Evolutionary conservation across 345 rosid species (phyloP), one percentile per base, ranked within the genome.

Genomic region (Populus euphratica): DNA sequence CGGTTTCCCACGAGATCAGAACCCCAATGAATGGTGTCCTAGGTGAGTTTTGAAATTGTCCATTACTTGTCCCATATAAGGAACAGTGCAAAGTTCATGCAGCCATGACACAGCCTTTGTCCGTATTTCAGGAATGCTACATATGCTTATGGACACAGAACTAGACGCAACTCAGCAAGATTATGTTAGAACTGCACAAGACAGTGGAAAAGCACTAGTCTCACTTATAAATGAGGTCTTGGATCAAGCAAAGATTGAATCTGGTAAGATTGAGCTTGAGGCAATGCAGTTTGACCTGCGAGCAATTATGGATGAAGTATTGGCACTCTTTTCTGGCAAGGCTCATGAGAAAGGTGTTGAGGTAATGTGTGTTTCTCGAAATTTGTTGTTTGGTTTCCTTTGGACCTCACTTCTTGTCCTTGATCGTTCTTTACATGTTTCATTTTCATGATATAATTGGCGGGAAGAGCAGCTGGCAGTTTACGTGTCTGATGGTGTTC

Each of bases 1-100:
- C 99, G 9, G 98, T 95, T 82, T 95, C 99, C 64, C 99, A 95
- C 76, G 99, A 95, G 90, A 95, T 95, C 83, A 86, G 99, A 83
- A 95, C 99, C 80, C 99, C 98, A 49, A 93, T 95, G 98, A 95
- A 95, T 80, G 99, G 99, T 80, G 98, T 95, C 83, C 88, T 95
- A 74, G 99, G 99, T 93, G 81, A 89, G 97, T 83, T 76, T 73
- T 41, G 47, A 74, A 67, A 72, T 39, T 71, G 11, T 49, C 74
- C 36, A 76, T 44, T 70, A 14, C 56, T 41, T 44, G 44, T 72
- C 36, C 49, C 33, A 75, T 31, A 25, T 47, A 27, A 36, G 50
- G 16, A n/a, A 23, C 56, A 74, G 25, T 20, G 49, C 44, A 68
- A 31, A 75, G 17, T 67, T 81, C 70, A 17, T 64, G n/a, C 17